Evolutionary conservation across 441 rosid species (phyloP).

Genomic region (Adansonia madagascariensis): DNA sequence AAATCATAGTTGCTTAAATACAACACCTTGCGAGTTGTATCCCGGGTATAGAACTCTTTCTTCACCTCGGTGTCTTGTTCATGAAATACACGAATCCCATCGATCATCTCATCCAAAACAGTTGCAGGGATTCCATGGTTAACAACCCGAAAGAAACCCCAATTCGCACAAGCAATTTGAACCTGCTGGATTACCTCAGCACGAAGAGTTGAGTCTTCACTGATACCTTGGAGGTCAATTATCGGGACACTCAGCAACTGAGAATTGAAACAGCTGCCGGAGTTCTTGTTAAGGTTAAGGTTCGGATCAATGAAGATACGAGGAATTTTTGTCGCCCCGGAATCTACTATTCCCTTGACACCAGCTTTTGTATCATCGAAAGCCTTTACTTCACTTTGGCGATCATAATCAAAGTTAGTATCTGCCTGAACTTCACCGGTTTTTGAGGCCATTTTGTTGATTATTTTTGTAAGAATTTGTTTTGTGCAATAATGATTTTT

Average conservation of each 20-base stretch:
- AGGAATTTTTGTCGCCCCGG: not conserved
- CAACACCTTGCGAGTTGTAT: conserved; percentile 18
- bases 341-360: conserved; percentile 36
- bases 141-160: conserved; percentile 42
- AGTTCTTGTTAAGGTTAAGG: not conserved
- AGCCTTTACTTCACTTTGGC: conserved; percentile 29
- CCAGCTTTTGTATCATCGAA: conserved; percentile 38
- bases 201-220: conserved; percentile 2
- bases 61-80: conserved; percentile 40
- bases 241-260: conserved; percentile 27
- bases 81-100: conserved; percentile 40
- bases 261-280: not conserved
- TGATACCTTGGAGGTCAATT: conserved; percentile 28
- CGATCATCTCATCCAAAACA: conserved; percentile 46
- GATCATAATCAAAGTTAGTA: conserved; percentile 3
- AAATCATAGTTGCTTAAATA: conserved; percentile 44
- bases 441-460: not conserved
- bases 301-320: not conserved
- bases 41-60: conserved; percentile 48
- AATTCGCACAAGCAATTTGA: conserved; percentile 26
- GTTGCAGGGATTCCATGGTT: conserved; percentile 43
- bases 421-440: not conserved
- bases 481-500: not conserved
- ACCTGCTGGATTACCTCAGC: conserved; percentile 20
- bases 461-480: not conserved